Conservation (phyloP, 768 basidiomycete species). For the Russula abietina region DNA sequence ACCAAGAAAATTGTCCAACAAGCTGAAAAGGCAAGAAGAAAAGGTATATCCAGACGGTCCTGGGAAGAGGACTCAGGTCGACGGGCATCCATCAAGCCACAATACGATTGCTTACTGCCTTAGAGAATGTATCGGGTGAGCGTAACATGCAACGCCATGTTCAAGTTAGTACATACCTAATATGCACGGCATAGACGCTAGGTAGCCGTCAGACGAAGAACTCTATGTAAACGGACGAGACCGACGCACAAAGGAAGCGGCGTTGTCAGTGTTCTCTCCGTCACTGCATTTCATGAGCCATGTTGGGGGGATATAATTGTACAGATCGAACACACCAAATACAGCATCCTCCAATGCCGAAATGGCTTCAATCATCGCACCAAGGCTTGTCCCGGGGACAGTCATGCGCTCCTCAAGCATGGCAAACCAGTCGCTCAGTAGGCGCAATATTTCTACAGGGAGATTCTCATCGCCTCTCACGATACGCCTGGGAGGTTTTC, state of each 20-base stretch:
- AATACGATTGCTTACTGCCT: slow-evolving; percentile 7
- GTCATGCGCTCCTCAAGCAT: slow-evolving; percentile 53
- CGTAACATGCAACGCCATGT: not conserved
- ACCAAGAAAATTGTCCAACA: slow-evolving; percentile 53
- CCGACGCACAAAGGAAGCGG: slow-evolving; percentile 58
- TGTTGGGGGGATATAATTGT: slow-evolving; percentile 15
- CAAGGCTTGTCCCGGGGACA: slow-evolving; percentile 49
- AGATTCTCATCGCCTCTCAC: slow-evolving; percentile 48
- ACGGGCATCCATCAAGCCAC: not conserved
- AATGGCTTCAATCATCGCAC: slow-evolving; percentile 43
- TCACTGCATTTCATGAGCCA: slow-evolving; percentile 31
- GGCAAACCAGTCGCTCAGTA: slow-evolving; percentile 53
- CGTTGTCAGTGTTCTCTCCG: slow-evolving; percentile 58
- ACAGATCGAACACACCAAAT: slow-evolving; percentile 32
- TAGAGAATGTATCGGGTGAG: not conserved
- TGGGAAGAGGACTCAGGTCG: slow-evolving; percentile 9
- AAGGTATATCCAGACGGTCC: slow-evolving; percentile 67
- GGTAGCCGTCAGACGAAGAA: slow-evolving; percentile 6
- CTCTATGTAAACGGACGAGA: not conserved
- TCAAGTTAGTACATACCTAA: slow-evolving; percentile 35
- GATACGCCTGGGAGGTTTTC: slow-evolving; percentile 32
- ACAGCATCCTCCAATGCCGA: slow-evolving; percentile 51
- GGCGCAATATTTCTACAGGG: slow-evolving; percentile 50
- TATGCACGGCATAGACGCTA: slow-evolving; percentile 61
- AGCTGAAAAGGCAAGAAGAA: slow-evolving; percentile 77